These are phyloP conservation scores for Teratosphaeria gauchensis DNA, from an alignment of 2,329 filamentous ascomycete species.

Conservation along the genomic window DNA sequence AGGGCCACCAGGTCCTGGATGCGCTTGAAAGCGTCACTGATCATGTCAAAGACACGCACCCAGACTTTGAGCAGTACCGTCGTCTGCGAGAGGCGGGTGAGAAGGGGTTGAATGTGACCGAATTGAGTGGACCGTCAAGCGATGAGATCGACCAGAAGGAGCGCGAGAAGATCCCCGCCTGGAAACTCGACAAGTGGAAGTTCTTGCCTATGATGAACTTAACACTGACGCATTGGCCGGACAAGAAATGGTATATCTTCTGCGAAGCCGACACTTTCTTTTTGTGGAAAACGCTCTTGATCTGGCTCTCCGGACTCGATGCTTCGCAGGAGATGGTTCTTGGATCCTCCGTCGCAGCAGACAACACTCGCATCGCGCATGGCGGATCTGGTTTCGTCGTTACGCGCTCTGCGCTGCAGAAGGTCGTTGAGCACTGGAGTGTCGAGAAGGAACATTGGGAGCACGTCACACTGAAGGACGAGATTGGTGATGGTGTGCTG, in stretches of 20 bases:
- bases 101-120: slow-evolving; percentile 21
- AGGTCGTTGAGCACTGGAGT: slow-evolving; percentile 28
- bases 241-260: slow-evolving; percentile 51
- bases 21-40: slow-evolving; percentile 25
- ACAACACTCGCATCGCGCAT: slow-evolving; percentile 31
- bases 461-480: slow-evolving; percentile 36
- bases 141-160: slow-evolving; percentile 1
- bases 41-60: slow-evolving; percentile 20
- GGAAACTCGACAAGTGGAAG: slow-evolving; percentile 41
- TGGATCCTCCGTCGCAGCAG: slow-evolving; percentile 44
- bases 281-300: slow-evolving; percentile 43
- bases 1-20: slow-evolving; percentile 30
- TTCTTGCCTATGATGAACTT: slow-evolving; percentile 42
- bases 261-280: slow-evolving; percentile 51
- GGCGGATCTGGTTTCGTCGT: slow-evolving; percentile 34
- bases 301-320: slow-evolving; percentile 46
- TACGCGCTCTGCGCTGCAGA: slow-evolving; percentile 30
- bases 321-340: slow-evolving; percentile 41
- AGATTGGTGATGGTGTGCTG: slow-evolving; percentile 45
- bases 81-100: slow-evolving; percentile 24
- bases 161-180: slow-evolving; percentile 16
- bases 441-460: slow-evolving; percentile 33
- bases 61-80: slow-evolving; percentile 29
- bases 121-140: slow-evolving; percentile 12
- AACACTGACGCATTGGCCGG: slow-evolving; percentile 28